Percentiles rank a stretch among this genome's conserved stretches.
These are phyloP conservation scores for Pseudonitzschia multiseries DNA, from an alignment of 108 stramenopile genomes.

Conservation along the genomic window DNA sequence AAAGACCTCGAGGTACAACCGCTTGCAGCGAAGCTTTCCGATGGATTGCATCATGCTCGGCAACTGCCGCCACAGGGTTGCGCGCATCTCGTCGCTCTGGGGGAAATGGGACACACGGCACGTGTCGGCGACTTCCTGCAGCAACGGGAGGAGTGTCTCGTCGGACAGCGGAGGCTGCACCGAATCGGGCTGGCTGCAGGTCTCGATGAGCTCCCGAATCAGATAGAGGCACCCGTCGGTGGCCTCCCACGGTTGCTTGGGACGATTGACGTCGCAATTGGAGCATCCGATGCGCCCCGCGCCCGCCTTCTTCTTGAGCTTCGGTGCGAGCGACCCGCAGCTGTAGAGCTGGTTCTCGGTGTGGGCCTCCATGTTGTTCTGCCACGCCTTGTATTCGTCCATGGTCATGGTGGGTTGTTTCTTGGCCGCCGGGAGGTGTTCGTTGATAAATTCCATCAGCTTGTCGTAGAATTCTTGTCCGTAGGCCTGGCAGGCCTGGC, in stretches of 20 bases:
- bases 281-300: slow-evolving; percentile 88
- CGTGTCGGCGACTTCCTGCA: slow-evolving; percentile 75
- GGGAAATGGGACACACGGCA: slow-evolving; percentile 85
- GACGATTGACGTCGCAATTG: slow-evolving; percentile 78
- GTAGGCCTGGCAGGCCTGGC: slow-evolving; percentile 83
- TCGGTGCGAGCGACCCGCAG: slow-evolving; percentile 94
- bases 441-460: slow-evolving; percentile 50
- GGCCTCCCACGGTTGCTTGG: slow-evolving; percentile 92
- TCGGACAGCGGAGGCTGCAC: slow-evolving; percentile 43
- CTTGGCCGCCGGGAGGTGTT: slow-evolving; percentile 65
- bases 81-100: slow-evolving; percentile 75
- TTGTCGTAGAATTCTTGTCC: slow-evolving; percentile 49
- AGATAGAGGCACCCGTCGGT: slow-evolving; percentile 95
- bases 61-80: slow-evolving; percentile 79
- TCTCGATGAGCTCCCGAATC: slow-evolving; percentile 66
- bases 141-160: slow-evolving; percentile 56
- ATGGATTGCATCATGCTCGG: slow-evolving; percentile 74
- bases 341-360: slow-evolving; percentile 84
- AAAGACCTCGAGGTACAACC: slow-evolving; percentile 75
- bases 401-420: slow-evolving; percentile 83
- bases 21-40: slow-evolving; percentile 82
- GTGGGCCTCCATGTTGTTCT: slow-evolving; percentile 78
- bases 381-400: slow-evolving; percentile 78
- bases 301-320: slow-evolving; percentile 89
- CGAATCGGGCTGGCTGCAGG: slow-evolving; percentile 42